Evolutionary conservation across 345 rosid species (phyloP).

Genomic region (Aegle marmelos): DNA sequence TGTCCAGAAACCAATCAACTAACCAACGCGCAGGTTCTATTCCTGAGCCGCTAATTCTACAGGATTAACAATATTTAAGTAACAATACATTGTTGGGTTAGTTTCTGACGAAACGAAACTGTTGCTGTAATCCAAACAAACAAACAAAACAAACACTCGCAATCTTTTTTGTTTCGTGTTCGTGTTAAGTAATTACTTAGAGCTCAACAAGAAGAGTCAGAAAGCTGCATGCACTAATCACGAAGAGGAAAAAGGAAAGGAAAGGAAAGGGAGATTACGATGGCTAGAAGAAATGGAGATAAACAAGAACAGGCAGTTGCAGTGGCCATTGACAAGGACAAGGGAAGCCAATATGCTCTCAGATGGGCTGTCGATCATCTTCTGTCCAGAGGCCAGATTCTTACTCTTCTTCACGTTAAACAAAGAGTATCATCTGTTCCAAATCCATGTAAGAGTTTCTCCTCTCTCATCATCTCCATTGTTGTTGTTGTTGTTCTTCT

Average conservation of each 20-base stretch:
- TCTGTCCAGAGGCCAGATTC: slow-evolving; percentile 48
- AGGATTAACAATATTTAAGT: neutral
- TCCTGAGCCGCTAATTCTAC: neutral
- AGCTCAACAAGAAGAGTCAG: neutral
- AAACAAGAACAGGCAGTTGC: slow-evolving; percentile 33
- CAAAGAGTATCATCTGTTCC: slow-evolving; percentile 38
- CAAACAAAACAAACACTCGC: neutral
- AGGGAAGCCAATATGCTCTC: slow-evolving; percentile 70
- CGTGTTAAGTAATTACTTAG: neutral
- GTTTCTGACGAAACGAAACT: neutral
- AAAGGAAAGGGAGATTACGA: neutral
- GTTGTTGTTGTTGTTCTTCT: too few species aligned
- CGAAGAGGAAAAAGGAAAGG: neutral
- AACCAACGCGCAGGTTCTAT: too few species aligned
- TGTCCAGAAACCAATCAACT: too few species aligned
- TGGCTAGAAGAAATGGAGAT: slow-evolving; percentile 19
- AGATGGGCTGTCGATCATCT: slow-evolving; percentile 73
- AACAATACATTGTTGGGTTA: neutral
- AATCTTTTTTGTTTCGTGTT: neutral
- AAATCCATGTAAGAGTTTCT: slow-evolving; percentile 24
- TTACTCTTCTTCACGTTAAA: slow-evolving; percentile 72
- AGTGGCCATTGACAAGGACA: slow-evolving; percentile 76
- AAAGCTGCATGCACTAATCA: neutral
- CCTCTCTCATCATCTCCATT: too few species aligned
- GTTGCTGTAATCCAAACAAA: neutral